These are phyloP conservation scores for Synchytrium microbalum DNA, from an alignment of 371 early-diverging fungal species.

Conservation along the genomic window DNA sequence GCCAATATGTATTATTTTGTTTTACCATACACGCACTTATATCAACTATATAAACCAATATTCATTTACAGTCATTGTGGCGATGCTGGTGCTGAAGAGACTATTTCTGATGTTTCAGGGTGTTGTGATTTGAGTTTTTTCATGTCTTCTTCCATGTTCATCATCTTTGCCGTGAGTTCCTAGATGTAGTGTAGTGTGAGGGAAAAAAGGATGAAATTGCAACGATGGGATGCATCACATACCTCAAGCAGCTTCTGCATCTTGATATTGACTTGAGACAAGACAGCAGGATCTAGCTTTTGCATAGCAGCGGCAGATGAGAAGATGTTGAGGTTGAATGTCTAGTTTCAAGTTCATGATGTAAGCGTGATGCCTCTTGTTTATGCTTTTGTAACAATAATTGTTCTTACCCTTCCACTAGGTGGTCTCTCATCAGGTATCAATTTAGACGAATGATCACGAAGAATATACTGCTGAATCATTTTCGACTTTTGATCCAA, in stretches of 20 bases:
- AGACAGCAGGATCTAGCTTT: slow-evolving; percentile 34
- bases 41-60: too few relatives aligned
- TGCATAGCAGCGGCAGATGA: slow-evolving; percentile 33
- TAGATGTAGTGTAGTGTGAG: slow-evolving; percentile 4
- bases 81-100: not conserved
- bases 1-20: too few relatives aligned
- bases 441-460: slow-evolving; percentile 32
- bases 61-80: too few relatives aligned
- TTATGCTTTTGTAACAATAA: too few relatives aligned
- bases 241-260: slow-evolving; percentile 49
- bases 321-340: slow-evolving; percentile 33
- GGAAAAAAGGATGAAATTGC: not conserved
- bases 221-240: slow-evolving; percentile 1
- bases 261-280: slow-evolving; percentile 41
- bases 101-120: not conserved
- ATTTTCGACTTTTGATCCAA: slow-evolving; percentile 40
- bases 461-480: slow-evolving; percentile 39
- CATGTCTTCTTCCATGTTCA: slow-evolving; percentile 27
- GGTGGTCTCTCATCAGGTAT: slow-evolving; percentile 37
- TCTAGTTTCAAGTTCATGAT: slow-evolving; percentile 5
- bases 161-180: slow-evolving; percentile 37
- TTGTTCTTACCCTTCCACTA: slow-evolving; percentile 2
- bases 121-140: not conserved
- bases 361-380: too few relatives aligned
- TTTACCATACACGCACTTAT: too few relatives aligned